Conservation (phyloP, 2,329 filamentous ascomycete genomes). For the Epichloe scottii region DNA sequence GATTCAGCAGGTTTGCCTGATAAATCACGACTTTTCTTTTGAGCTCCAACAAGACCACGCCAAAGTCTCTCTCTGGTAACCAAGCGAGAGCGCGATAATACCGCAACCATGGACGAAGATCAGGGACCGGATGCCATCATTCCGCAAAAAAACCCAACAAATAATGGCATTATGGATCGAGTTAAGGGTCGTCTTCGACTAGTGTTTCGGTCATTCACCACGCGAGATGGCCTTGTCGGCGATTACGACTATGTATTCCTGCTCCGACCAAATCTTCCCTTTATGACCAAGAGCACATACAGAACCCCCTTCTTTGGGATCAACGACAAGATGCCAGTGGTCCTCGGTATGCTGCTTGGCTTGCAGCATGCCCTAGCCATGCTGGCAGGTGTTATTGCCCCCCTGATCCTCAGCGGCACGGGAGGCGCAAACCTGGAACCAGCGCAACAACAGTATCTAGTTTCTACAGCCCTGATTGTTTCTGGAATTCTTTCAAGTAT, state of each 20-base stretch:
- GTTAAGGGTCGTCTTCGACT: slow-evolving; percentile 9
- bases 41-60: too few relatives aligned
- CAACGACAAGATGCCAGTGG: slow-evolving; percentile 62
- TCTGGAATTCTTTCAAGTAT: slow-evolving; percentile 62
- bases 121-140: slow-evolving; percentile 38
- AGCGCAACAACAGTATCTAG: slow-evolving; percentile 59
- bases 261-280: slow-evolving; percentile 71
- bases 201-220: slow-evolving; percentile 31
- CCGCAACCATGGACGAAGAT: slow-evolving; percentile 40
- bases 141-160: slow-evolving; percentile 23
- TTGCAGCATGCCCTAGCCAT: slow-evolving; percentile 72
- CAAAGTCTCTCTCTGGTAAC: not conserved
- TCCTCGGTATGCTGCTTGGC: slow-evolving; percentile 61
- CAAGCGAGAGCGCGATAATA: not conserved
- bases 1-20: too few relatives aligned
- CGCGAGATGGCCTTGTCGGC: slow-evolving; percentile 64
- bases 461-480: slow-evolving; percentile 67
- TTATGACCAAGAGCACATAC: slow-evolving; percentile 48
- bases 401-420: slow-evolving; percentile 54
- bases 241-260: slow-evolving; percentile 85
- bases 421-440: slow-evolving; percentile 50
- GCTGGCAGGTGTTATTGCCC: slow-evolving; percentile 64
- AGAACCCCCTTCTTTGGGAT: slow-evolving; percentile 71
- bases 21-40: too few relatives aligned
- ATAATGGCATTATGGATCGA: slow-evolving; percentile 18